Conservation (phyloP, 768 basidiomycete genomes). For the Mycena capillaripes region DNA sequence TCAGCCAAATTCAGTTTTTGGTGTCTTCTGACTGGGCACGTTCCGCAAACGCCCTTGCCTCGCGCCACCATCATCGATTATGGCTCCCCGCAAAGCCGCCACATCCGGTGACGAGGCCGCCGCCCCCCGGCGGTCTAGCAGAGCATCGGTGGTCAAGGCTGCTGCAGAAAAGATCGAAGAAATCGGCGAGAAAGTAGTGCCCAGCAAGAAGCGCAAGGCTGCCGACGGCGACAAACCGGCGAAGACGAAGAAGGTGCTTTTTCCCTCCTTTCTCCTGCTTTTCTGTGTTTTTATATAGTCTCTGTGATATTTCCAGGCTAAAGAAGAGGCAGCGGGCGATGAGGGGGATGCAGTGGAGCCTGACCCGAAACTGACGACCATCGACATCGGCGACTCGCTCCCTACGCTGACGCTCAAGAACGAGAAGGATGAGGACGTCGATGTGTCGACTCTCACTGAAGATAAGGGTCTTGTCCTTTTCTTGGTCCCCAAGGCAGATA, state of each 20-base stretch:
- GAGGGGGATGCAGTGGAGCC: slow-evolving; percentile 41
- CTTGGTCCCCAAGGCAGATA: slow-evolving; percentile 88
- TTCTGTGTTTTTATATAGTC: slow-evolving; percentile 17
- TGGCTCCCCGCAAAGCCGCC: slow-evolving; percentile 54
- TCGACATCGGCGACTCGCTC: slow-evolving; percentile 82
- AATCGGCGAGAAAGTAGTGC: slow-evolving; percentile 43
- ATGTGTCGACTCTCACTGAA: slow-evolving; percentile 71
- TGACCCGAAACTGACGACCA: slow-evolving; percentile 45
- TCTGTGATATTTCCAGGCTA: slow-evolving; percentile 46
- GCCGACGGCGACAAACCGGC: slow-evolving; percentile 49
- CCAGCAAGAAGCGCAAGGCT: slow-evolving; percentile 48
- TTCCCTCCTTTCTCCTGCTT: background rate
- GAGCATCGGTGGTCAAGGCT: slow-evolving; percentile 49
- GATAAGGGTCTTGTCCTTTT: slow-evolving; percentile 88
- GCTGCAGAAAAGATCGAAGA: slow-evolving; percentile 60
- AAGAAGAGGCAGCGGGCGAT: slow-evolving; percentile 43
- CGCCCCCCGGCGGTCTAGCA: slow-evolving; percentile 68
- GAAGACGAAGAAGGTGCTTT: slow-evolving; percentile 58
- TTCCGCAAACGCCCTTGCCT: slow-evolving; percentile 21
- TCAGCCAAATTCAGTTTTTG: slow-evolving; percentile 24
- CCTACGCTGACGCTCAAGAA: slow-evolving; percentile 86
- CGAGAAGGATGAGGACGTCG: slow-evolving; percentile 86
- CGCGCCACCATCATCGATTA: slow-evolving; percentile 40
- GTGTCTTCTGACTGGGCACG: slow-evolving; percentile 29
- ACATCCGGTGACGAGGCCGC: slow-evolving; percentile 47